These are phyloP conservation scores for Firmiana major DNA, from an alignment of 345 rosid species.

Conservation along the genomic window DNA sequence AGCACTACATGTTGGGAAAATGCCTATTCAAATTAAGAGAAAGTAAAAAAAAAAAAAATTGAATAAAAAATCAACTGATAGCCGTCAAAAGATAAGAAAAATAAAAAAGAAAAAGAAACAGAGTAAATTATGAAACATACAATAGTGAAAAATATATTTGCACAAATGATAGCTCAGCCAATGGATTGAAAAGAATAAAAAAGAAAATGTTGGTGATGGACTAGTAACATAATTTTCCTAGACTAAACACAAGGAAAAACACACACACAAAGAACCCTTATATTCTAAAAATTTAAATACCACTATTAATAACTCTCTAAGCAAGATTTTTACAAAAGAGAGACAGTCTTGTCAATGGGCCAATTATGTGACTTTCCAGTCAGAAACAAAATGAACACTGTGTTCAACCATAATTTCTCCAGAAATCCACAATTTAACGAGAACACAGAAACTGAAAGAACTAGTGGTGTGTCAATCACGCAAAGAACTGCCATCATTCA, in stretches of 20 bases:
- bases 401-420: background rate
- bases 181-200: background rate
- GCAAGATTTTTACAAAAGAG: background rate
- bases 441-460: background rate
- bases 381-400: background rate
- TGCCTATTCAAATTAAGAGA: constrained; percentile 43
- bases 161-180: background rate
- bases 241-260: background rate
- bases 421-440: background rate
- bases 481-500: background rate
- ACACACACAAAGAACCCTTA: background rate
- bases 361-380: background rate
- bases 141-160: background rate
- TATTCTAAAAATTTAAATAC: background rate
- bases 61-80: constrained; percentile 7
- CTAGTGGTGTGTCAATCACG: background rate
- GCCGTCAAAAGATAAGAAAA: background rate
- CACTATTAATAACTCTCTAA: background rate
- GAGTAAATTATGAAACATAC: background rate
- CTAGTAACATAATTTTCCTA: background rate
- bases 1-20: constrained; percentile 81
- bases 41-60: constrained; percentile 6
- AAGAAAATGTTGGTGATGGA: background rate
- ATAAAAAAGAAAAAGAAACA: background rate
- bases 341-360: background rate